phyloP scores from a whole-genome alignment of 2,329 filamentous ascomycete genomes.

The Boeremia lycopersici region DNA sequence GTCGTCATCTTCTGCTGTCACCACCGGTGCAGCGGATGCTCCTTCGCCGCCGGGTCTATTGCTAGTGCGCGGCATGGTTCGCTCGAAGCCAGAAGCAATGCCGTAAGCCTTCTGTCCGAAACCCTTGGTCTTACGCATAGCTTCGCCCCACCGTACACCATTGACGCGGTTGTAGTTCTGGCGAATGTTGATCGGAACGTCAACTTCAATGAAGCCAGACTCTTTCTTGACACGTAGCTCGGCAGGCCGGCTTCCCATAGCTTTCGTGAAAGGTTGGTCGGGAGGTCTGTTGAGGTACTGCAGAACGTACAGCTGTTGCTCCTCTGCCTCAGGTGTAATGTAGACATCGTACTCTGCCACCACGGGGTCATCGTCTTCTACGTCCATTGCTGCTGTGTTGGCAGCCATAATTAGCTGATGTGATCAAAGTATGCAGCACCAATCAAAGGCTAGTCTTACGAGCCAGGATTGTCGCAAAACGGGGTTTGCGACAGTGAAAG shows the following conservation, averaged over 20 bases:
- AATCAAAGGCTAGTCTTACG: slow-evolving; percentile 27
- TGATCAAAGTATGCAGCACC: background rate
- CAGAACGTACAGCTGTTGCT: slow-evolving; percentile 68
- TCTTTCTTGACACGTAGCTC: slow-evolving; percentile 82
- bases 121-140: slow-evolving; percentile 63
- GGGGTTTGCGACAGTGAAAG: slow-evolving; percentile 12
- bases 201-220: slow-evolving; percentile 86
- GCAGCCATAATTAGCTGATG: slow-evolving; percentile 9
- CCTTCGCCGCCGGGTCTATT: slow-evolving; percentile 34
- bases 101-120: slow-evolving; percentile 53
- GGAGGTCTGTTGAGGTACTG: slow-evolving; percentile 84
- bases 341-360: slow-evolving; percentile 76
- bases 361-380: slow-evolving; percentile 55
- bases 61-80: slow-evolving; percentile 38
- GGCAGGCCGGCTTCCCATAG: slow-evolving; percentile 61
- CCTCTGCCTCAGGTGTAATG: slow-evolving; percentile 74
- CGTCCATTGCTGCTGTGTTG: slow-evolving; percentile 28
- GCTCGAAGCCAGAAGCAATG: slow-evolving; percentile 53
- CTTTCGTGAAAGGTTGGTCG: slow-evolving; percentile 66
- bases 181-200: slow-evolving; percentile 78
- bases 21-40: slow-evolving; percentile 26
- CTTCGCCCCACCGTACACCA: slow-evolving; percentile 81
- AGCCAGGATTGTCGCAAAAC: slow-evolving; percentile 30
- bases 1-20: slow-evolving; percentile 64
- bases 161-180: slow-evolving; percentile 81